phyloP scores from a whole-genome alignment of 2,329 filamentous ascomycete species.

The Hymenoscyphus linearis region DNA sequence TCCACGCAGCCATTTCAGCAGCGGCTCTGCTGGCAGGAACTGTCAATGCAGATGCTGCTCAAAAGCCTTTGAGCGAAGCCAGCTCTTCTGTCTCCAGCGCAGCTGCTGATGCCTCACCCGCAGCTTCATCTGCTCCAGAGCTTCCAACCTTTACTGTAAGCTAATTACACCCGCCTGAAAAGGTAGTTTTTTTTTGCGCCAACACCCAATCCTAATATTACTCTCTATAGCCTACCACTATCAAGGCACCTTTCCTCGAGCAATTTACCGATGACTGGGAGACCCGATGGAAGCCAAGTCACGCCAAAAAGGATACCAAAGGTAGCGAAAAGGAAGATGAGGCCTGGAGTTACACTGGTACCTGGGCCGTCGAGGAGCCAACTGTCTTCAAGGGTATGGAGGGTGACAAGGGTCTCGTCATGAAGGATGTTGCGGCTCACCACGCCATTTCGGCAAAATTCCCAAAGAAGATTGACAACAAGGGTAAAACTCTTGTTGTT shows the following conservation, averaged over 20 bases:
- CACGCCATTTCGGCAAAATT: constrained; percentile 99
- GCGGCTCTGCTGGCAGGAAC: constrained; percentile 67
- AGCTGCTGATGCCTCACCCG: constrained; percentile 35
- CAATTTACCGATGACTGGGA: constrained; percentile 99
- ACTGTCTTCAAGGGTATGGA: constrained; percentile 84
- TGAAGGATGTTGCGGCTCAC: constrained; percentile 97
- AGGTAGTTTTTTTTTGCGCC: not conserved
- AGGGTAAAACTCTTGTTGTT: constrained; percentile 92
- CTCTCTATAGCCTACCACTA: constrained; percentile 68
- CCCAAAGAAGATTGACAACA: constrained; percentile 92
- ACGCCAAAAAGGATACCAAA: constrained; percentile 85
- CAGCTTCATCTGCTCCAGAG: constrained; percentile 46
- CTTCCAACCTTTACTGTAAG: constrained; percentile 86
- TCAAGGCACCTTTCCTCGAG: constrained; percentile 95
- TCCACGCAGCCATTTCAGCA: constrained; percentile 71
- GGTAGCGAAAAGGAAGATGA: constrained; percentile 66
- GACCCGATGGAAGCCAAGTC: constrained; percentile 84
- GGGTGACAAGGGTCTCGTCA: constrained; percentile 91
- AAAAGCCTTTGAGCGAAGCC: constrained; percentile 48
- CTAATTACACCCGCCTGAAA: constrained; percentile 23
- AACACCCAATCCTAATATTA: constrained; percentile 17
- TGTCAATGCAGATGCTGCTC: constrained; percentile 59
- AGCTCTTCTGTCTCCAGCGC: constrained; percentile 34
- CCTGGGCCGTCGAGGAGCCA: constrained; percentile 96
- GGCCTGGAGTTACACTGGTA: constrained; percentile 96